Conservation (phyloP, 2,329 filamentous ascomycete genomes). For the Aspergillus ibericus region DNA sequence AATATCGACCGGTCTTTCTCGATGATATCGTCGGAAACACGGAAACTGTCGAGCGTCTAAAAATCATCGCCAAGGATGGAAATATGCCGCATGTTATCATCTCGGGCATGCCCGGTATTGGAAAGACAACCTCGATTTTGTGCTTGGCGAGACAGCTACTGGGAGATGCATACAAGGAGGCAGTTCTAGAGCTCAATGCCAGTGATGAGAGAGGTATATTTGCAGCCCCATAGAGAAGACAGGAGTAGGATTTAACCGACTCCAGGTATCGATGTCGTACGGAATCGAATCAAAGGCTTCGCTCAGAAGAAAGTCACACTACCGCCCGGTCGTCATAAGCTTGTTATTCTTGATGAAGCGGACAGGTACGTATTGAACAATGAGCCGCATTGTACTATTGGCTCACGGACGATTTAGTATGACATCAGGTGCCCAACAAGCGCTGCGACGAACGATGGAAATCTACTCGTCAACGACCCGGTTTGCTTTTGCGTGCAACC, state of each 20-base stretch:
- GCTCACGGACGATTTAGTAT: slow-evolving; percentile 55
- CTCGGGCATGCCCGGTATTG: slow-evolving; percentile 98
- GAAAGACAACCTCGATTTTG: slow-evolving; percentile 94
- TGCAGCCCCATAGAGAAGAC: not conserved
- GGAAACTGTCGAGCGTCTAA: slow-evolving; percentile 93
- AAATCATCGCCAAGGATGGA: slow-evolving; percentile 97
- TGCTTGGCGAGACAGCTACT: slow-evolving; percentile 90
- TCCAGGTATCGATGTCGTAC: slow-evolving; percentile 88
- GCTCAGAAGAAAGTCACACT: slow-evolving; percentile 98
- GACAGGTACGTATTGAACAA: slow-evolving; percentile 60
- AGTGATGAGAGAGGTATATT: slow-evolving; percentile 82
- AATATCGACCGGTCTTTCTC: slow-evolving; percentile 91
- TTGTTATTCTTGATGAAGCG: slow-evolving; percentile 96
- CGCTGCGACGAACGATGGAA: slow-evolving; percentile 93
- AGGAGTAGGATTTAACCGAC: slow-evolving; percentile 1
- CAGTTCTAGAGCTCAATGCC: slow-evolving; percentile 92
- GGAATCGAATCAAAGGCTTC: slow-evolving; percentile 96
- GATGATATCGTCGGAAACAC: slow-evolving; percentile 98
- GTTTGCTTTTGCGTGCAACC: slow-evolving; percentile 97
- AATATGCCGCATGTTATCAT: slow-evolving; percentile 99
- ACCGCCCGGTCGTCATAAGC: slow-evolving; percentile 84
- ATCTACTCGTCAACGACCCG: slow-evolving; percentile 96
- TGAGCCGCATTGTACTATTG: not conserved
- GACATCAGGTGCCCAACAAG: slow-evolving; percentile 95
- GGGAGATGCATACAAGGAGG: slow-evolving; percentile 94